Evolutionary conservation across 1,139 yeast species (phyloP), one percentile per base, ranked within the genome.

Genomic region (Kodamaea sp.): DNA sequence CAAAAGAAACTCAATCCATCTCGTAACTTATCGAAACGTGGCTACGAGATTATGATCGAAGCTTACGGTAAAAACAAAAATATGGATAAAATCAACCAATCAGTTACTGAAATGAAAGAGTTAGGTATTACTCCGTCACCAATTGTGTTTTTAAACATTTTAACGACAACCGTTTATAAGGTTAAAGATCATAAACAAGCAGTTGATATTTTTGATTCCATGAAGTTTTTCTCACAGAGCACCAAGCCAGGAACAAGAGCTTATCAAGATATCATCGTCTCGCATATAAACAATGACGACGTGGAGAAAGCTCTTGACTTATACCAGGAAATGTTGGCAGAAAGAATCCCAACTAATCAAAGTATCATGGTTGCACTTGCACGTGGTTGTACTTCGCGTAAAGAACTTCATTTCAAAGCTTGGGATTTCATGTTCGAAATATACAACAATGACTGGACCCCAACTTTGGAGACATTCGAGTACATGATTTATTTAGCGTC

Each of bases 401-500:
- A 62, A 9, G 63, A 65, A 26, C 69, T 78, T 38, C 65, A 72
- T 24, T 52, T 65, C 36, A 69, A 73, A 47, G 89, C 96, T 0
- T 92, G 97, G 97, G 78, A 78, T 38, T 83, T 78, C 50, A 76
- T 90, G 41, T 72, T 84, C 45, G 82, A 84, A 47, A 79, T 87
- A 43, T 73, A 81, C 50, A 73, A 75, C 15, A 54, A 62, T 33
- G 75, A 74, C 1, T 69, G 73, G 71, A 60, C 66, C 38, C 72
- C 79, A n/a, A 63, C 73, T 10, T 57, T 75, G 22, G 67, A 67
- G 26, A 74, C 86, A 0, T 72, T 83, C 45, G 84, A 82, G 46
- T 71, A 79, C 12, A 80, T 90, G 79, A 69, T 90, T 59, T 76
- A 81, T 46, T 62, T 90, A 32, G 78, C 94, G 8, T 83, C 90